Conservation (phyloP, 495 filamentous ascomycete species). For the Xylaria castorea region DNA sequence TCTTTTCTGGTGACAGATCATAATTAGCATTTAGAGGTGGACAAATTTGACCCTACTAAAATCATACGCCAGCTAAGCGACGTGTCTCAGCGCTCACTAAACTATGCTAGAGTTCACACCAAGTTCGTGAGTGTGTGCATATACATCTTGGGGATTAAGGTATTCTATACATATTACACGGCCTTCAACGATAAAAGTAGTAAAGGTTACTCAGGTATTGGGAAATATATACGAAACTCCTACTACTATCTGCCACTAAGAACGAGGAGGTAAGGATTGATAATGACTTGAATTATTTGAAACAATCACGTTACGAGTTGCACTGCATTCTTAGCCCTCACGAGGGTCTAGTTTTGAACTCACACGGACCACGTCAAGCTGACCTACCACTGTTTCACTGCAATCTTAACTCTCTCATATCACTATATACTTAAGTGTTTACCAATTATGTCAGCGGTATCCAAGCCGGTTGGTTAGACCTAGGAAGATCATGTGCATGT, state of each 20-base stretch:
- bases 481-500: background rate
- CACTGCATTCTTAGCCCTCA: constrained; percentile 6
- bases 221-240: background rate
- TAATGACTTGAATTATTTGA: background rate
- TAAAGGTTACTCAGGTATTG: background rate
- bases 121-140: no score
- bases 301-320: background rate
- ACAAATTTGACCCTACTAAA: background rate
- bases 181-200: background rate
- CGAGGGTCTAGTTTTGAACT: background rate
- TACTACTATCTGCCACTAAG: background rate
- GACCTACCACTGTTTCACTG: background rate
- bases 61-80: background rate
- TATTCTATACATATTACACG: background rate
- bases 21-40: background rate
- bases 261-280: background rate
- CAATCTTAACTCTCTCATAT: background rate
- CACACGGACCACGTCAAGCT: no score
- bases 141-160: background rate
- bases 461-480: background rate
- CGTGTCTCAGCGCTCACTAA: background rate
- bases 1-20: background rate
- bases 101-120: no score
- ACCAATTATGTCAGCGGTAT: background rate
- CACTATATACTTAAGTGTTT: background rate